A percentile compares a stretch with the other conserved stretches of the same genome.
Conservation (phyloP, 1,284 basidiomycete genomes). For the Boletus coffeatus region DNA sequence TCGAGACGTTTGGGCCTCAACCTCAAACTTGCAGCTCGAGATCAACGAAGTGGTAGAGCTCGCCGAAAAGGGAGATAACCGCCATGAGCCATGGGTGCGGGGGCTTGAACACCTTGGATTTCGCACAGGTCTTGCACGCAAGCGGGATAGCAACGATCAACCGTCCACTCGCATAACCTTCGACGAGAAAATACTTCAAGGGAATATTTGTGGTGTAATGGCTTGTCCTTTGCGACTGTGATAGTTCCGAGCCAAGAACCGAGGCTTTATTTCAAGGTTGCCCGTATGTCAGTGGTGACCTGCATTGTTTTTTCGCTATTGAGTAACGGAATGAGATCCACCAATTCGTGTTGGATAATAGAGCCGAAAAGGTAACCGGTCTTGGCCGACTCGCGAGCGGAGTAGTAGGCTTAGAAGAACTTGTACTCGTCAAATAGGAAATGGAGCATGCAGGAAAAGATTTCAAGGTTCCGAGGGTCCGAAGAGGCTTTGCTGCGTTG, state of each 20-base stretch:
- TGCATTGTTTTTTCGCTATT: too few relatives aligned
- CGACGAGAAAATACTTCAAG: too few relatives aligned
- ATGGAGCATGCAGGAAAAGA: conserved; percentile 98
- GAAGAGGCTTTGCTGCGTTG: conserved; percentile 82
- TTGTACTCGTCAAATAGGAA: conserved; percentile 99
- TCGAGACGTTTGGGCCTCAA: too few relatives aligned
- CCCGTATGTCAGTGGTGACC: too few relatives aligned
- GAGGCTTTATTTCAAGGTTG: conserved; percentile 84
- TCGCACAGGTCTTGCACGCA: conserved; percentile 89
- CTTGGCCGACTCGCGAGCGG: conserved; percentile 88
- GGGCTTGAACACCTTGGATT: conserved; percentile 89
- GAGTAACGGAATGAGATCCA: conserved; percentile 82
- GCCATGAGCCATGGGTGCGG: conserved; percentile 99
- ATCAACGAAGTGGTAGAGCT: conserved; percentile 96
- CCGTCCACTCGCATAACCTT: too few relatives aligned
- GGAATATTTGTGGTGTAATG: too few relatives aligned
- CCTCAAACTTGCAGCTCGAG: conserved; percentile 32
- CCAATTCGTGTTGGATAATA: conserved; percentile 89
- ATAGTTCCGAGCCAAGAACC: conserved; percentile 35
- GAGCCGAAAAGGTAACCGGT: conserved; percentile 64
- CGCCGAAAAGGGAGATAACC: conserved; percentile 86
- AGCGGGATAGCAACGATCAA: conserved; percentile 72
- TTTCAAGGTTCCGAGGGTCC: conserved; percentile 85
- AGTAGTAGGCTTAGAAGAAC: conserved; percentile 97
- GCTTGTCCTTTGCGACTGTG: too few relatives aligned